A percentile compares a stretch with the other conserved stretches of the same genome.
These are phyloP conservation scores for Avena eriantha DNA, from an alignment of 176 grass and related monocot genomes.

Conservation along the genomic window DNA sequence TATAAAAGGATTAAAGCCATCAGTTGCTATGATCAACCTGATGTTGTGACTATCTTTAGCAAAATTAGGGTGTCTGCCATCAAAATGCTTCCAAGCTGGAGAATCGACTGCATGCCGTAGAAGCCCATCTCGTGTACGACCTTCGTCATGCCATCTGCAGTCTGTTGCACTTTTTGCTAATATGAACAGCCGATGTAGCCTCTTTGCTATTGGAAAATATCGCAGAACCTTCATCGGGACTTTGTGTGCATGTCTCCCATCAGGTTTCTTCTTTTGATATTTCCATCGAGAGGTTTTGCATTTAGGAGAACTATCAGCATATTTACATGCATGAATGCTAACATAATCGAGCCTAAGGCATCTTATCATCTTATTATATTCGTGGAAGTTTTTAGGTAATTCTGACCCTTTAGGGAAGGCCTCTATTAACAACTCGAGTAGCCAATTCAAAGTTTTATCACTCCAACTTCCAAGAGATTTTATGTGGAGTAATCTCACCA, in stretches of 20 bases:
- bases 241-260: neutral
- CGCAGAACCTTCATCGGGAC: neutral
- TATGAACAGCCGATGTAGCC: neutral
- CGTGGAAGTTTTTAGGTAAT: neutral
- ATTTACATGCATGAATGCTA: neutral
- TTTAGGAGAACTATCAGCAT: neutral
- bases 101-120: neutral
- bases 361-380: neutral
- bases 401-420: neutral
- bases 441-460: neutral
- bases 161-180: neutral
- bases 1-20: conserved; percentile 10
- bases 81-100: neutral
- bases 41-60: neutral
- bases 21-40: neutral
- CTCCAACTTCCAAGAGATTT: neutral
- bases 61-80: neutral
- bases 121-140: neutral
- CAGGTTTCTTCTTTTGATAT: neutral
- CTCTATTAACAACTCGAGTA: neutral
- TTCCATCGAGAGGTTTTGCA: neutral
- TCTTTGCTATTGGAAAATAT: neutral
- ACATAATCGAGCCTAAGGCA: neutral
- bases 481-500: neutral
- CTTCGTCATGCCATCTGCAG: neutral